Conservation (phyloP, 345 rosid species). For the Orychophragmus violaceus region DNA sequence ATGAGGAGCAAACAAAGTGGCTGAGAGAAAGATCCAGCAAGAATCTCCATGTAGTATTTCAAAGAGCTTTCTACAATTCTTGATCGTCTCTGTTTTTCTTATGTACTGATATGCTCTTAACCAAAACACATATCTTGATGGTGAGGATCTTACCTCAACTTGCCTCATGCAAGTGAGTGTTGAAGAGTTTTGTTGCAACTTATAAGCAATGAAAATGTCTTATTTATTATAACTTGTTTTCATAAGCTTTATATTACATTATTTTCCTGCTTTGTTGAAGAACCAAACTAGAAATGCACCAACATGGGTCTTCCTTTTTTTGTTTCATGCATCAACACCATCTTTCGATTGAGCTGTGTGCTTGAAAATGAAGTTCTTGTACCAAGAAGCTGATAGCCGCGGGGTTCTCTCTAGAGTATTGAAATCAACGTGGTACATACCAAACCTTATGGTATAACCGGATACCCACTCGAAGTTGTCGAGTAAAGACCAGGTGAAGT, state of each 20-base stretch:
- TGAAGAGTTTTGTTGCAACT: not conserved
- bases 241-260: not conserved
- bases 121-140: too few species aligned
- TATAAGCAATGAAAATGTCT: not conserved
- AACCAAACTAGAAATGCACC: not conserved
- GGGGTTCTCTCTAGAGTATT: conserved; percentile 54
- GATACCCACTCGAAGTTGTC: conserved; percentile 72
- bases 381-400: conserved; percentile 60
- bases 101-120: too few species aligned
- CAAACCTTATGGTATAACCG: conserved; percentile 52
- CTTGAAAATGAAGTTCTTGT: conserved; percentile 38
- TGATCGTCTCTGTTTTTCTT: too few species aligned
- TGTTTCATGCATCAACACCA: conserved; percentile 10
- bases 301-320: not conserved
- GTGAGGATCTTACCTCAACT: not conserved
- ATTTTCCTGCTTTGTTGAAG: not conserved
- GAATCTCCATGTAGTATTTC: not conserved
- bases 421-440: conserved; percentile 55
- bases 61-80: not conserved
- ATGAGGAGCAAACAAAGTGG: not conserved
- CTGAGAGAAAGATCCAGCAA: not conserved
- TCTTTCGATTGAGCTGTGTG: conserved; percentile 21
- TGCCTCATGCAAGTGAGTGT: not conserved
- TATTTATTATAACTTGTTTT: not conserved
- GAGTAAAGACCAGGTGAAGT: conserved; percentile 68